Percentiles rank a stretch among this genome's conserved stretches.
Conservation (phyloP, 2,329 filamentous ascomycete genomes). For the Cladosporium sphaerospermum region DNA sequence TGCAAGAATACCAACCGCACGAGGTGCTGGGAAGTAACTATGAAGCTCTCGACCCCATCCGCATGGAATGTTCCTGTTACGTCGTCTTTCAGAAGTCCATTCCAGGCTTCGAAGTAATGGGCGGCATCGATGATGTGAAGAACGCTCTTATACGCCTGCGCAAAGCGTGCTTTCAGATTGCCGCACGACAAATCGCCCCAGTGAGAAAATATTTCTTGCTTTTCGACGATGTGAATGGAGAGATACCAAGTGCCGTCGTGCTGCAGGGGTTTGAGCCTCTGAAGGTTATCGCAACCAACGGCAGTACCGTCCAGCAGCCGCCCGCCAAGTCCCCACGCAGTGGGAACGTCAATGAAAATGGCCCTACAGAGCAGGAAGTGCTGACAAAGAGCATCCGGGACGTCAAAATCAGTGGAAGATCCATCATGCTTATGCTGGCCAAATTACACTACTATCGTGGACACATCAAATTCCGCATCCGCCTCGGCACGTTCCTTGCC, state of each 20-base stretch:
- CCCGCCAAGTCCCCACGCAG: background rate
- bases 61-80: constrained; percentile 35
- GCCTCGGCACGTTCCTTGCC: constrained; percentile 31
- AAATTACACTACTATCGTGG: constrained; percentile 32
- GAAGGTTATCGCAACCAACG: background rate
- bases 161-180: constrained; percentile 34
- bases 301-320: background rate
- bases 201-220: constrained; percentile 24
- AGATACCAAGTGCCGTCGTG: background rate
- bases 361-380: background rate
- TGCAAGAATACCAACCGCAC: constrained; percentile 35
- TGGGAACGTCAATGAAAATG: background rate
- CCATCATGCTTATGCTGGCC: constrained; percentile 21
- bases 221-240: constrained; percentile 13
- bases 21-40: constrained; percentile 37
- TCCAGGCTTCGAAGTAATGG: constrained; percentile 29
- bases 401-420: constrained; percentile 8
- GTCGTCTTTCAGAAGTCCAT: constrained; percentile 32
- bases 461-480: constrained; percentile 28
- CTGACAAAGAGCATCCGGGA: background rate
- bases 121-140: constrained; percentile 21
- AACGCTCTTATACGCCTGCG: constrained; percentile 32
- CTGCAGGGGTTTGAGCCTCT: background rate
- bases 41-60: constrained; percentile 41
- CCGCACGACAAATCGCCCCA: constrained; percentile 22